Base-by-base conservation (phyloP, 495 filamentous ascomycete species). In the Penicillium pancosmium region DNA sequence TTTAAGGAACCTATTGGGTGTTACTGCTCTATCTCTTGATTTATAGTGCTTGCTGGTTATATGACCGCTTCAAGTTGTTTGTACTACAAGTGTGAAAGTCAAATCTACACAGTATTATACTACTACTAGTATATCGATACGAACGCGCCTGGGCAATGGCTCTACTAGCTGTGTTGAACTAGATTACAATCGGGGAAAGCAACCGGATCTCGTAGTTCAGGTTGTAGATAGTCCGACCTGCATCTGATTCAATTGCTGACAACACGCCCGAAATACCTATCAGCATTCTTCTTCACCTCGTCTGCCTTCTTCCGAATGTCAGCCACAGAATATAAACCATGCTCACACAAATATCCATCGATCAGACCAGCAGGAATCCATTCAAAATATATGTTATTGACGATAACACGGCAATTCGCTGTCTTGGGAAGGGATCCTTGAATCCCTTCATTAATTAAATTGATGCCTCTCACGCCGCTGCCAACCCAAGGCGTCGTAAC, bases 301-400 rank as follows among this genome's bases (percentile, higher is more conserved):
- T 46, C 19, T 5, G 73, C 68, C 54, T 68, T 65, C 35, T 67
- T 55, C 38, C 54, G 58, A 33, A 84, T 77, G 3, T 61, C 68
- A 1, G 47, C 54, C 9, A 47, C 54, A 6, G 63, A 63, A 54
- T 78, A 48, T 7, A 71, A 56, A 0, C 81, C 82, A 7, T 77
- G 64, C 43, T 90, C 86, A 5, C 81, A 83, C 50, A 87, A 61
- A 59, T 86, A 88, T 0, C 63, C 75, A 65, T 89, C 80, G 0
- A 89, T 74, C 25, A 81, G 68, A 2, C 57, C 50, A 5, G 76
- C 64, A 2, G 82, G 78, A 8, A 88, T 75, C 86, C 86, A 89
- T 70, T 91, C 87, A 55, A 90, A 89, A 54, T 85, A 87, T 13
- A 80, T 60, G 58, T 89, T 89, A 48, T 74, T 79, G 11, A 88